phyloP scores from a whole-genome alignment of 148 eudicot genomes.

The Oxyria digyna region DNA sequence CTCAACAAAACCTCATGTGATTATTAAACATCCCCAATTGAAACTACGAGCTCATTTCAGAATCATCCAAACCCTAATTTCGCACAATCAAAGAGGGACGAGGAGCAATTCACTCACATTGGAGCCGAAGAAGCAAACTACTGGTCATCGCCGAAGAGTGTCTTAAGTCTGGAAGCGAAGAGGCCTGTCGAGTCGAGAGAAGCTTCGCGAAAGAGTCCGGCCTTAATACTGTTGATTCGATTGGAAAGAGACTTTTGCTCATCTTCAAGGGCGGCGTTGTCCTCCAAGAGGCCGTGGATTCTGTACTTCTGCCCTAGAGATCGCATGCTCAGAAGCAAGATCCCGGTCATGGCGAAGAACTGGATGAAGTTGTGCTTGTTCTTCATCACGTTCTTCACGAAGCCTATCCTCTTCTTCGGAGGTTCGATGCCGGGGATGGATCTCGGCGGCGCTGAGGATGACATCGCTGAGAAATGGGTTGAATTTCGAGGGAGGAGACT shows the following conservation, averaged over 20 bases:
- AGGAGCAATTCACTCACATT: constrained; percentile 4
- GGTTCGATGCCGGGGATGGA: constrained; percentile 17
- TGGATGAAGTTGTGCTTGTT: constrained; percentile 58
- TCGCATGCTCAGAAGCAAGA: constrained; percentile 45
- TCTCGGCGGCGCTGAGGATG: constrained; percentile 15
- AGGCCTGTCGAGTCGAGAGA: constrained; percentile 40
- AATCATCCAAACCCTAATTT: neutral
- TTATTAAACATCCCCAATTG: neutral
- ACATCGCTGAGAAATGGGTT: constrained; percentile 15
- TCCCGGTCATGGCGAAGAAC: constrained; percentile 69
- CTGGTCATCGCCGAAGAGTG: constrained; percentile 14
- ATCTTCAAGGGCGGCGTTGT: constrained; percentile 29
- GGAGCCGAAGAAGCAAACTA: neutral
- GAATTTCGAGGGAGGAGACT: neutral
- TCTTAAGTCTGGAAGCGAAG: constrained; percentile 41
- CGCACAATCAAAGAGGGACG: neutral
- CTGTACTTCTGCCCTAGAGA: constrained; percentile 76
- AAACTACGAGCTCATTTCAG: neutral
- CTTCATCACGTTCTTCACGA: constrained; percentile 47
- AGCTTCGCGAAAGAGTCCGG: constrained; percentile 42
- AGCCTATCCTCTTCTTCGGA: constrained; percentile 22
- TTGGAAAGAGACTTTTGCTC: constrained; percentile 33
- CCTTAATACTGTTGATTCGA: constrained; percentile 40
- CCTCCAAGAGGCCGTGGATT: constrained; percentile 44
- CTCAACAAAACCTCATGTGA: no score